Conservation (phyloP, 2,329 filamentous ascomycete species). For the Diaporthe citriasiana region DNA sequence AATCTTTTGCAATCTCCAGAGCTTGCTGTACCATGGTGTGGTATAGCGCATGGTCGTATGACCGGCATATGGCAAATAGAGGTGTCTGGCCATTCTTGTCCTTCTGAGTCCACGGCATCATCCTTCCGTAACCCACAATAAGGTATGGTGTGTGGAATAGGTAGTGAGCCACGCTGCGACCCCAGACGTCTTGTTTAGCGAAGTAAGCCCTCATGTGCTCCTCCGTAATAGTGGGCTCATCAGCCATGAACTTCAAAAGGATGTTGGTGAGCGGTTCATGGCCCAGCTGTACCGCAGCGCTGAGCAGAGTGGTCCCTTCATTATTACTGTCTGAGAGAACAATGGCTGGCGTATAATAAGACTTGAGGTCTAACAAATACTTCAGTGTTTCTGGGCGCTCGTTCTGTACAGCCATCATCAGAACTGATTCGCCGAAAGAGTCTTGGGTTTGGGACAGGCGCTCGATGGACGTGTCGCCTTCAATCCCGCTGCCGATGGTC, state of each 20-base stretch:
- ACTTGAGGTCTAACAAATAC: constrained; percentile 83
- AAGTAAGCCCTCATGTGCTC: constrained; percentile 77
- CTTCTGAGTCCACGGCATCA: constrained; percentile 89
- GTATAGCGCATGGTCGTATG: constrained; percentile 93
- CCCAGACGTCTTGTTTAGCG: constrained; percentile 82
- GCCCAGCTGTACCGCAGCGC: constrained; percentile 89
- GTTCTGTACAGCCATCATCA: constrained; percentile 87
- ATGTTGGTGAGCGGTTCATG: constrained; percentile 81
- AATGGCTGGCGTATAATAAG: constrained; percentile 79
- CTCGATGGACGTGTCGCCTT: constrained; percentile 89
- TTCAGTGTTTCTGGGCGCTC: constrained; percentile 78
- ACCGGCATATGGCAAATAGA: constrained; percentile 92
- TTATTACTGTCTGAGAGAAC: constrained; percentile 89
- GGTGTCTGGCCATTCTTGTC: constrained; percentile 99
- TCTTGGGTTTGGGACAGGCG: constrained; percentile 80
- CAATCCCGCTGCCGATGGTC: constrained; percentile 79
- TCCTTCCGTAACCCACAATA: constrained; percentile 80
- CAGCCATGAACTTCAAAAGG: constrained; percentile 79
- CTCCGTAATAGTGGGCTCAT: constrained; percentile 60
- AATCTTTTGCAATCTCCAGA: constrained; percentile 78
- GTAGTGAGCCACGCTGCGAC: constrained; percentile 94
- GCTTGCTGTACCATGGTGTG: constrained; percentile 88
- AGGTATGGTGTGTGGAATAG: constrained; percentile 90
- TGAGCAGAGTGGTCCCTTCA: constrained; percentile 89
- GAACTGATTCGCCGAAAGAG: constrained; percentile 83